phyloP scores from a whole-genome alignment of 495 filamentous ascomycete genomes.

The Trichoderma orchidacearum region DNA sequence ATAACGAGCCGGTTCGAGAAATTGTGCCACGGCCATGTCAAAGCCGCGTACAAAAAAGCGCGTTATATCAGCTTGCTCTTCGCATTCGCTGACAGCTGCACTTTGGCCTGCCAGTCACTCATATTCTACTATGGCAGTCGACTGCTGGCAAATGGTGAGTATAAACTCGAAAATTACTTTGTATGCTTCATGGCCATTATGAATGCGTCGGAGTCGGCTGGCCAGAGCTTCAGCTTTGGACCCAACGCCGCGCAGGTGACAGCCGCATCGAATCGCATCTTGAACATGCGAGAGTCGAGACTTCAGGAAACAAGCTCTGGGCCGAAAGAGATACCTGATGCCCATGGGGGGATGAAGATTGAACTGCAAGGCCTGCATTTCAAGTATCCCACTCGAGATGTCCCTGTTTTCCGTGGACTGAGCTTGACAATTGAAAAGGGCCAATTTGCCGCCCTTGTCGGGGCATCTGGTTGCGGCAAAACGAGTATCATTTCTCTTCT shows the following conservation, averaged over 20 bases:
- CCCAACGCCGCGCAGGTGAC: conserved; percentile 34
- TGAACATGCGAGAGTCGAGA: conserved; percentile 22
- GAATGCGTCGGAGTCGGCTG: conserved; percentile 30
- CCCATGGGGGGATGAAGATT: conserved; percentile 34
- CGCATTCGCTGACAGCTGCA: conserved; percentile 27
- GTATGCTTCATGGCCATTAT: conserved; percentile 35
- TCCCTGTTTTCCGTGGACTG: conserved; percentile 35
- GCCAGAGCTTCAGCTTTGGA: conserved; percentile 31
- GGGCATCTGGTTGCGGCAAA: conserved; percentile 61
- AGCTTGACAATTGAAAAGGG: conserved; percentile 48
- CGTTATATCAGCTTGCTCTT: conserved; percentile 29
- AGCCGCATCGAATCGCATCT: conserved; percentile 30
- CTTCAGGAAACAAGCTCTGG: conserved; percentile 9
- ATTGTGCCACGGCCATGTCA: conserved; percentile 24
- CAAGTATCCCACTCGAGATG: conserved; percentile 40
- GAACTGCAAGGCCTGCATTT: conserved; percentile 45
- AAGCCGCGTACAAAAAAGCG: conserved; percentile 26
- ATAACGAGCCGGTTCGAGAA: conserved; percentile 31
- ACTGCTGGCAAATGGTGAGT: conserved; percentile 23
- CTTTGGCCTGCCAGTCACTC: conserved; percentile 30
- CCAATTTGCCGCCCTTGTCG: conserved; percentile 56
- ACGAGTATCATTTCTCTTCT: conserved; percentile 52
- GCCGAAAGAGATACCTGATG: conserved; percentile 16
- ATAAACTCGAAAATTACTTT: conserved; percentile 22
- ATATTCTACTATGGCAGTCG: conserved; percentile 37